These are phyloP conservation scores for Kwoniella pini DNA, from an alignment of 768 basidiomycete species.

Conservation along the genomic window DNA sequence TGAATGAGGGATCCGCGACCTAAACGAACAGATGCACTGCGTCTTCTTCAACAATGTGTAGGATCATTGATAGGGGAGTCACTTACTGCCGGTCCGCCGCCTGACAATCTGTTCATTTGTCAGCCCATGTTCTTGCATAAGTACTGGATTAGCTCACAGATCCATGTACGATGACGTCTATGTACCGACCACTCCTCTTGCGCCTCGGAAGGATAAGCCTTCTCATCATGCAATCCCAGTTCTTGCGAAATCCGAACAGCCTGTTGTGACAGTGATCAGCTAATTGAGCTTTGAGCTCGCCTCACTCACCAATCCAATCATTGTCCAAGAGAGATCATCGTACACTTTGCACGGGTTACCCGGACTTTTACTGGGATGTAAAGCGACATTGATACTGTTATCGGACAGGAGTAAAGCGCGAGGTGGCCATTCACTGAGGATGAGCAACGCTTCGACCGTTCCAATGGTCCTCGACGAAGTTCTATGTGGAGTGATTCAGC, in stretches of 20 bases:
- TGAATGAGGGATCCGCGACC: background rate
- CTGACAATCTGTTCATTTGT: background rate
- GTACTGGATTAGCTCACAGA: background rate
- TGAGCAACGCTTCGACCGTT: constrained; percentile 2
- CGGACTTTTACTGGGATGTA: background rate
- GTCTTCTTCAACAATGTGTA: background rate
- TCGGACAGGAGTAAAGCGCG: background rate
- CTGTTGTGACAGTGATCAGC: background rate
- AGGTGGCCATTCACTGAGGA: constrained; percentile 8
- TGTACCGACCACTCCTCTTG: constrained; percentile 4
- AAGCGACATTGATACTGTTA: background rate
- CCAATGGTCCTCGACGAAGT: background rate
- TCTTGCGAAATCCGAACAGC: constrained; percentile 4
- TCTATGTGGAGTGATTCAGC: too few species aligned
- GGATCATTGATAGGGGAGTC: background rate
- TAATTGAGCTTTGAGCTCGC: background rate
- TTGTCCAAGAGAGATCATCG: constrained; percentile 9
- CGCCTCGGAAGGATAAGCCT: constrained; percentile 4
- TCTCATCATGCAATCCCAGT: constrained; percentile 6
- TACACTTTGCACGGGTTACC: constrained; percentile 7
- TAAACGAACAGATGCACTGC: constrained; percentile 4
- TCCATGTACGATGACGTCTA: constrained; percentile 1
- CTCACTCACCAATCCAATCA: constrained; percentile 4
- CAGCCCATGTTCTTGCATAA: background rate
- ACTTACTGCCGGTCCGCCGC: constrained; percentile 6